Evolutionary conservation across 371 early-diverging fungal species (phyloP).

Genomic region (Nematocida parisii): DNA sequence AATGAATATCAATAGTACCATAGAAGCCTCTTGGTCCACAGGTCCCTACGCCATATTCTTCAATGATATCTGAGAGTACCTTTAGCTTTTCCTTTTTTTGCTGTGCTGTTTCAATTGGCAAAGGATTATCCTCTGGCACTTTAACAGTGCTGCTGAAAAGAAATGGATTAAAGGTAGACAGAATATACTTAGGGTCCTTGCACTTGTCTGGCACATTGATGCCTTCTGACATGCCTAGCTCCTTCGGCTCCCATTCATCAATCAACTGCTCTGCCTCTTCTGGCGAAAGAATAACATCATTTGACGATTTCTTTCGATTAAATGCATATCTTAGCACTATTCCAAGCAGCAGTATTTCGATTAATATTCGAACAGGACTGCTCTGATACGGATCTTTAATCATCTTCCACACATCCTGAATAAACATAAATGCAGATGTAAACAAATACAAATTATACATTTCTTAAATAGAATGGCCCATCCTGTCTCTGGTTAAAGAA

Average conservation of each 20-base stretch:
- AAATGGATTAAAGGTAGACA: conserved; percentile 43
- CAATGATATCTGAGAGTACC: conserved; percentile 70
- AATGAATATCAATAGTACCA: conserved; percentile 94
- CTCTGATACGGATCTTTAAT: conserved; percentile 53
- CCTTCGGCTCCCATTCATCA: conserved; percentile 50
- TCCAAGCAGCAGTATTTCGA: conserved; percentile 44
- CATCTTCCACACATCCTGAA: conserved; percentile 13
- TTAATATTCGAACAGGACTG: conserved; percentile 42
- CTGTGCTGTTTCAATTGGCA: conserved; percentile 30
- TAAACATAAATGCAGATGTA: neutral
- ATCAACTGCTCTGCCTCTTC: conserved; percentile 49
- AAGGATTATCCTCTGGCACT: neutral
- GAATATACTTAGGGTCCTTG: conserved; percentile 10
- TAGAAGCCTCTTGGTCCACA: conserved; percentile 98
- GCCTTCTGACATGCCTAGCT: neutral
- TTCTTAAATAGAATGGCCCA: neutral
- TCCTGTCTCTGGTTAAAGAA: neutral
- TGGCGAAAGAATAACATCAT: conserved; percentile 16
- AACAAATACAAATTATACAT: conserved; percentile 7
- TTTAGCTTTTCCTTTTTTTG: conserved; percentile 59
- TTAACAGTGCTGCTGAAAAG: conserved; percentile 6
- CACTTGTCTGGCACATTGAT: neutral
- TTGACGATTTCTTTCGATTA: neutral
- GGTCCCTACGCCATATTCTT: conserved; percentile 93
- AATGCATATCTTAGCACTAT: conserved; percentile 44